Base-by-base conservation (phyloP, 169 alveolate species). In the Sarcocystis neurona region DNA sequence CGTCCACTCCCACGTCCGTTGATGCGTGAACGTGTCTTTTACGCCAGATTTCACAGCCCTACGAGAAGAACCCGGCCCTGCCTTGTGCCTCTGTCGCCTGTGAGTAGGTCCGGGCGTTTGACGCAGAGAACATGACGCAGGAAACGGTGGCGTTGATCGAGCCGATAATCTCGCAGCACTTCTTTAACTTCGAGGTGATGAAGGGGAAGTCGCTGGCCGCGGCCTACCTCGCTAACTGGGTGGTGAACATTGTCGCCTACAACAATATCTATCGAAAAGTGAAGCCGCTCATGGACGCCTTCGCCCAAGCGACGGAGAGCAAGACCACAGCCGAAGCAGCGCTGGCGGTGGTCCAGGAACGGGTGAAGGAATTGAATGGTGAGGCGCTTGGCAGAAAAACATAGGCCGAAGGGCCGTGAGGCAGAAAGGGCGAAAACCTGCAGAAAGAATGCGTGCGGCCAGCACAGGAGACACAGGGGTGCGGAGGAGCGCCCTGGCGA, bases 181-280 rank as follows among this genome's bases (percentile, higher is more conserved):
- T 94, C 88, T 98, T 97, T 95, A 97, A 94, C 84, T 96, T 95
- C 85, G 97, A 97, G 48, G 96, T 95, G 93, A 97, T 97, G 99
- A 95, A 94, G 90, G 95, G 97, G 60, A 95, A 97, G 92, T 96
- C 98, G 27, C 91, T 92, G 79, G 99, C 99, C 27, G 98, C 99
- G 46, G 97, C 99, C 41, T 96, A 96, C 94, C 95, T 98, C 70
- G 97, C 98, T 48, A 95, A 96, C 91, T 98, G 99, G 98, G 97
- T 97, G 90, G 96, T 95, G 68, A 97, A 97, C 91, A 96, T 97
- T 56, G 99, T 97, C 72, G 95, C 93, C 50, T 98, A 96, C 94
- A 97, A 98, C 92, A 96, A 97, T 63, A 97, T 98, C 92, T 98
- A 97, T 94, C 94, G 96, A 88, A 95, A 96, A 90, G 99, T 97